Percentiles rank a stretch among this genome's conserved stretches.
Evolutionary conservation across 2,329 filamentous ascomycete genomes (phyloP).

Genomic region (Beauveria sp.): DNA sequence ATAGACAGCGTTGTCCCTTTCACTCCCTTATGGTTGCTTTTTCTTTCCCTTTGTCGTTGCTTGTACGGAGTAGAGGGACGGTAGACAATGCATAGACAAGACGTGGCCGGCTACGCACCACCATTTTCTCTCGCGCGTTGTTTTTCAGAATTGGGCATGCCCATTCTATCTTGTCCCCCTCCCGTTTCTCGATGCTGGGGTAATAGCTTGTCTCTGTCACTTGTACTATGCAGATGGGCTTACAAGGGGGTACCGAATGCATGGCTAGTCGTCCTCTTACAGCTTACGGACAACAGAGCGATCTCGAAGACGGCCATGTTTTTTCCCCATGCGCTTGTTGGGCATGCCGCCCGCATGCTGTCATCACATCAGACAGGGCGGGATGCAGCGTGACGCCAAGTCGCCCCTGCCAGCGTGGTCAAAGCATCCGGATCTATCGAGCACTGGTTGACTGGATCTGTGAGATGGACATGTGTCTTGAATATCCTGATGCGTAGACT

Average conservation of each 20-base stretch:
- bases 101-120: neutral
- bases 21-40: neutral
- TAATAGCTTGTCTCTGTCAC: neutral
- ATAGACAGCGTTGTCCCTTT: neutral
- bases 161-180: neutral
- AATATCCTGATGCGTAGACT: too few species aligned
- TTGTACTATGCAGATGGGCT: constrained; percentile 1
- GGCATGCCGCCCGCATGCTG: neutral
- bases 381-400: neutral
- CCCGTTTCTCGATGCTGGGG: neutral
- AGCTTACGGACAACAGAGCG: neutral
- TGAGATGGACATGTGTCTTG: too few species aligned
- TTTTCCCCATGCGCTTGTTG: neutral
- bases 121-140: neutral
- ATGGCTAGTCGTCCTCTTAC: too few species aligned
- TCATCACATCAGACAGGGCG: neutral
- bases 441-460: neutral
- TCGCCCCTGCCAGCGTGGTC: neutral
- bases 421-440: neutral
- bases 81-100: neutral
- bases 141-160: neutral
- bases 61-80: neutral
- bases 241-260: neutral
- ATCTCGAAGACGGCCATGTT: neutral
- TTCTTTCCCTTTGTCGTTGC: neutral